These are phyloP conservation scores for Syzygium jambos DNA, from an alignment of 345 rosid species.

Conservation along the genomic window DNA sequence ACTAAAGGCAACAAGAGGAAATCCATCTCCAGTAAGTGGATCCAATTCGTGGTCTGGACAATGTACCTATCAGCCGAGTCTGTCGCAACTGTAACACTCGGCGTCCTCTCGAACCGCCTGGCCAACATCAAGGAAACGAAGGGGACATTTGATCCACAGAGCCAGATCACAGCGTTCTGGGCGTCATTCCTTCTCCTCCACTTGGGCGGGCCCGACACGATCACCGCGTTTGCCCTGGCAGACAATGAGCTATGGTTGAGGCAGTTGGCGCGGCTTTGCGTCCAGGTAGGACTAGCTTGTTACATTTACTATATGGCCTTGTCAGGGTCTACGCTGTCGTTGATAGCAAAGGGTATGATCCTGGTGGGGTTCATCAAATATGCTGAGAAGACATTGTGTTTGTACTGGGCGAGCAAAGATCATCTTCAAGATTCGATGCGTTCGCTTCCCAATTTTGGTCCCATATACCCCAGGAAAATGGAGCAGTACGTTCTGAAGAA, in stretches of 20 bases:
- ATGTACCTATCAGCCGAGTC: conserved; percentile 21
- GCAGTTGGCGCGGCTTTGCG: conserved; percentile 4
- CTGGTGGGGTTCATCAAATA: conserved; percentile 31
- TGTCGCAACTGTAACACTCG: conserved; percentile 11
- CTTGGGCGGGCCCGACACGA: conserved; percentile 16
- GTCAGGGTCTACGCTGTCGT: conserved; percentile 2
- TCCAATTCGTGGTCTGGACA: conserved; percentile 3
- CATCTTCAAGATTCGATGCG: conserved; percentile 19
- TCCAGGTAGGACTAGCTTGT: conserved; percentile 9
- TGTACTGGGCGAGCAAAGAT: conserved; percentile 27
- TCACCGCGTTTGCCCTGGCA: conserved; percentile 10
- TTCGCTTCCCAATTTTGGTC: conserved; percentile 6
- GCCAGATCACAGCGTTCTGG: conserved; percentile 13
- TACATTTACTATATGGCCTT: conserved; percentile 27
- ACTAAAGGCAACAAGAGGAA: conserved; percentile 3
- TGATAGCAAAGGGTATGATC: conserved; percentile 12
- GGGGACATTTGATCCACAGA: background rate
- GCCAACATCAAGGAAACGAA: background rate
- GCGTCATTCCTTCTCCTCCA: conserved; percentile 21
- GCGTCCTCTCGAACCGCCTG: conserved; percentile 12
- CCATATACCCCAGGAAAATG: conserved; percentile 7
- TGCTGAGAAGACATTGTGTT: conserved; percentile 26
- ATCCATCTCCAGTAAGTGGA: background rate
- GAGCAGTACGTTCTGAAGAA: background rate
- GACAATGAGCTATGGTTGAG: conserved; percentile 29